Conservation (phyloP, 176 grass and related monocot species). For the Rhynchospora pubera region DNA sequence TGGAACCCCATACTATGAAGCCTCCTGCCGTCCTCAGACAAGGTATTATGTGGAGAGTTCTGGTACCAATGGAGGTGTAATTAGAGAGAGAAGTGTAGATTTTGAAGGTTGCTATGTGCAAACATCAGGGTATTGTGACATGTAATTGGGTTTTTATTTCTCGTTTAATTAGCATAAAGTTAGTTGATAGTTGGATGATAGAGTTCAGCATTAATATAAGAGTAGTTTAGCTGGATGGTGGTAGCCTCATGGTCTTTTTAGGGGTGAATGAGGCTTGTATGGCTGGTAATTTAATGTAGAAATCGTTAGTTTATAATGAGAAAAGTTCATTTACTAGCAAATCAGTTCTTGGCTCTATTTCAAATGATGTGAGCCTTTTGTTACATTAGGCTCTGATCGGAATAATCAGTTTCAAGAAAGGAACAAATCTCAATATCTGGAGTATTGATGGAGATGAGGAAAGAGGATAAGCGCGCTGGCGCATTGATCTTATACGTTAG, state of each 20-base stretch:
- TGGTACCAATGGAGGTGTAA: conserved; percentile 53
- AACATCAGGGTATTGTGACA: conserved; percentile 81
- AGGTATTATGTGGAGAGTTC: conserved; percentile 64
- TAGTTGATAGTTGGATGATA: conserved; percentile 21
- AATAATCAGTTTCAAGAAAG: neutral
- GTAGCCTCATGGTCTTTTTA: conserved; percentile 17
- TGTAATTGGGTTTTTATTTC: conserved; percentile 38
- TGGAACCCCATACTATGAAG: conserved; percentile 42
- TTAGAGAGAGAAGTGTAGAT: conserved; percentile 75
- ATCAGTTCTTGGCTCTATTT: neutral
- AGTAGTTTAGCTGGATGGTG: conserved; percentile 15
- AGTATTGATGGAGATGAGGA: neutral
- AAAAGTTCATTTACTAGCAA: conserved; percentile 18
- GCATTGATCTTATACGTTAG: neutral
- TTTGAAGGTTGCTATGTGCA: conserved; percentile 72
- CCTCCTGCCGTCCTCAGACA: conserved; percentile 60
- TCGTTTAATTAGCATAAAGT: conserved; percentile 23
- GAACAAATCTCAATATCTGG: neutral
- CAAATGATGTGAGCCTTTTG: neutral
- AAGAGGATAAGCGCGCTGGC: neutral
- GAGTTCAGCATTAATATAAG: conserved; percentile 5
- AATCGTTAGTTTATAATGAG: conserved; percentile 21
- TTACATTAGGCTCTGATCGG: neutral
- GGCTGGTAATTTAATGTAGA: conserved; percentile 22
- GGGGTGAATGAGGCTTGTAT: conserved; percentile 22